Evolutionary conservation across 1,139 yeast species (phyloP).

Genomic region (Hemisphaericaspora lyxosophila): DNA sequence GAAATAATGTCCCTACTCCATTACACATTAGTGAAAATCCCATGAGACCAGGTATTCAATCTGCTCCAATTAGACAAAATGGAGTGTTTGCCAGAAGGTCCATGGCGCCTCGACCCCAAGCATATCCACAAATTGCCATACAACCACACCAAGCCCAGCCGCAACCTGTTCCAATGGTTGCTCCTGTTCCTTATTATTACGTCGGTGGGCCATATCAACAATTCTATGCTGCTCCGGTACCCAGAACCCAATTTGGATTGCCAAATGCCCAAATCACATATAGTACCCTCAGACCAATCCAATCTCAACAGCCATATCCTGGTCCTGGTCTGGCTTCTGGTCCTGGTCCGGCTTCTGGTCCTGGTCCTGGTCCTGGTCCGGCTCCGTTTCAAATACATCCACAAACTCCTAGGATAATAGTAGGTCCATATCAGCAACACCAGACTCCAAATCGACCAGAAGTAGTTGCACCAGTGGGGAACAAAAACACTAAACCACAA

Average conservation of each 20-base stretch:
- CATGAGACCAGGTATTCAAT: slow-evolving; percentile 35
- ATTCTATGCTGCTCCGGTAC: slow-evolving; percentile 7
- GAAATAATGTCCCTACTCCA: slow-evolving; percentile 49
- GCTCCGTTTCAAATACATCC: slow-evolving; percentile 6
- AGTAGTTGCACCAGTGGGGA: slow-evolving; percentile 1
- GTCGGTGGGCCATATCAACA: slow-evolving; percentile 7
- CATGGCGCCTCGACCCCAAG: background rate
- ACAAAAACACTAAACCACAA: too few relatives aligned
- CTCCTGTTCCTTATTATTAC: slow-evolving; percentile 6
- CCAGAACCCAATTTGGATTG: slow-evolving; percentile 8
- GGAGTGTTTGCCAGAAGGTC: slow-evolving; percentile 8
- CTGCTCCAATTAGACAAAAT: slow-evolving; percentile 40
- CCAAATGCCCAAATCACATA: slow-evolving; percentile 13
- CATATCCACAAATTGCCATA: slow-evolving; percentile 3
- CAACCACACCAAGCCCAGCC: slow-evolving; percentile 5
- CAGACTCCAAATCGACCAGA: slow-evolving; percentile 3
- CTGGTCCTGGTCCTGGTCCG: slow-evolving; percentile 4
- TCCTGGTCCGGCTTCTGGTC: slow-evolving; percentile 5
- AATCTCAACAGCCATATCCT: slow-evolving; percentile 7
- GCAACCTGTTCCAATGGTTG: slow-evolving; percentile 6
- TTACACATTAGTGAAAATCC: slow-evolving; percentile 22
- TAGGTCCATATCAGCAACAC: slow-evolving; percentile 10
- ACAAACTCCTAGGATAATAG: slow-evolving; percentile 8
- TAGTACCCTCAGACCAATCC: slow-evolving; percentile 8
- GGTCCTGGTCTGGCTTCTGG: slow-evolving; percentile 4